Percentiles rank a stretch among this genome's conserved stretches.
Evolutionary conservation across 2,329 filamentous ascomycete genomes (phyloP).

Genomic region (Talaromyces sp.): DNA sequence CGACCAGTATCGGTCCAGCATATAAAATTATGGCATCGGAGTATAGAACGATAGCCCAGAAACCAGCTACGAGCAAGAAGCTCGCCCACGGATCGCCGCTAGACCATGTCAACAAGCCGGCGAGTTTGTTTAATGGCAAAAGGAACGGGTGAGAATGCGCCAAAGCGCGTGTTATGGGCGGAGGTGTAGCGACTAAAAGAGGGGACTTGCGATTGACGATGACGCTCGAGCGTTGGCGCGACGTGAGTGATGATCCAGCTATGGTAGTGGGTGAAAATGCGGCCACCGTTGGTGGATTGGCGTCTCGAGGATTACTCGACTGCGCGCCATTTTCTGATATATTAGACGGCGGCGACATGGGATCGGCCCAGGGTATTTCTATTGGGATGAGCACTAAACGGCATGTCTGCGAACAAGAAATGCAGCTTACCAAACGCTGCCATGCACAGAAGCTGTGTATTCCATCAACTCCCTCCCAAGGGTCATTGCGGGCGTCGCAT

Average conservation of each 20-base stretch:
- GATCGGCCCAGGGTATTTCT: constrained; percentile 53
- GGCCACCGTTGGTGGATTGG: constrained; percentile 70
- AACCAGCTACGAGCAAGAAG: constrained; percentile 78
- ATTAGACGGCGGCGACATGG: constrained; percentile 48
- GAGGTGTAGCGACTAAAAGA: constrained; percentile 85
- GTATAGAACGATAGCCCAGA: constrained; percentile 84
- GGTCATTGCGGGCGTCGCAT: constrained; percentile 30
- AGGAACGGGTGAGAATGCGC: constrained; percentile 96
- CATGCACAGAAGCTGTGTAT: constrained; percentile 42
- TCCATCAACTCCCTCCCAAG: constrained; percentile 30
- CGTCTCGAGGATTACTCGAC: constrained; percentile 35
- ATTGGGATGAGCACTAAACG: background rate
- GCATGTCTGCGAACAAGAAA: background rate
- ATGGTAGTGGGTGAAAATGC: constrained; percentile 84
- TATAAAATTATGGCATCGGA: constrained; percentile 77
- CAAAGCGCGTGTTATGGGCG: constrained; percentile 87
- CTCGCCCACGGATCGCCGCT: constrained; percentile 94
- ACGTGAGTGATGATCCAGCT: constrained; percentile 63
- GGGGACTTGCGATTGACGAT: constrained; percentile 97
- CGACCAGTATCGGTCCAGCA: constrained; percentile 78
- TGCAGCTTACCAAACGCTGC: constrained; percentile 47
- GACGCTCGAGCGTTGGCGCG: constrained; percentile 80
- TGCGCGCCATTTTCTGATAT: constrained; percentile 36
- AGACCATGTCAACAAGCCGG: constrained; percentile 88
- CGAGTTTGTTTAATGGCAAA: constrained; percentile 79